A percentile compares a stretch with the other conserved stretches of the same genome.
phyloP scores from a whole-genome alignment of 2,329 filamentous ascomycete species.

The Trichoderma atroviride region DNA sequence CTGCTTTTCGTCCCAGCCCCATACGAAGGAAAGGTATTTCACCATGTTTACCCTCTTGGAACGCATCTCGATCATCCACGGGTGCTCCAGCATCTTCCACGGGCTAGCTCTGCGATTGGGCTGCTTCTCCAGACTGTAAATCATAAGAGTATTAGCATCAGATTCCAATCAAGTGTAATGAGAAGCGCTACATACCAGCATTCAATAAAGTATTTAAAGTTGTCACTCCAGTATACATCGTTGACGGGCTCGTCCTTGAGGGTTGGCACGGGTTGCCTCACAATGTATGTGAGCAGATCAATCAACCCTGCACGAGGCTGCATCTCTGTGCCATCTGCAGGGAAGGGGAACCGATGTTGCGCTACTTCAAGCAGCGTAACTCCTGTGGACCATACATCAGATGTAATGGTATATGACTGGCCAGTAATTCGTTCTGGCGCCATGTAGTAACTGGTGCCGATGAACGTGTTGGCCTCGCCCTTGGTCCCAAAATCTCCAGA shows the following conservation, averaged over 20 bases:
- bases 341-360: constrained; percentile 97
- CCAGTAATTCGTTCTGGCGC: constrained; percentile 97
- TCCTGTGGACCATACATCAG: constrained; percentile 96
- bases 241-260: constrained; percentile 92
- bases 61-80: constrained; percentile 98
- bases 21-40: constrained; percentile 90
- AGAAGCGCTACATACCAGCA: constrained; percentile 75
- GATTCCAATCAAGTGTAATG: constrained; percentile 29
- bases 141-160: constrained; percentile 31
- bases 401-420: constrained; percentile 97
- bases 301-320: constrained; percentile 91
- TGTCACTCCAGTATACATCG: constrained; percentile 91
- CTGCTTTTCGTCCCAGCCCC: constrained; percentile 82
- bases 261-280: constrained; percentile 91
- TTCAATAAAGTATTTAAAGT: constrained; percentile 99
- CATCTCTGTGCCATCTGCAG: constrained; percentile 93
- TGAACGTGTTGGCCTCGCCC: constrained; percentile 97
- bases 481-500: constrained; percentile 98
- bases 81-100: constrained; percentile 98
- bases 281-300: constrained; percentile 95
- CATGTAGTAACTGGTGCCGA: constrained; percentile 99
- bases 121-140: constrained; percentile 85
- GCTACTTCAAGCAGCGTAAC: constrained; percentile 99
- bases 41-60: constrained; percentile 97
- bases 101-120: constrained; percentile 83